Conservation (phyloP, 352 stramenopile species). For the Sclerospora graminicola region DNA sequence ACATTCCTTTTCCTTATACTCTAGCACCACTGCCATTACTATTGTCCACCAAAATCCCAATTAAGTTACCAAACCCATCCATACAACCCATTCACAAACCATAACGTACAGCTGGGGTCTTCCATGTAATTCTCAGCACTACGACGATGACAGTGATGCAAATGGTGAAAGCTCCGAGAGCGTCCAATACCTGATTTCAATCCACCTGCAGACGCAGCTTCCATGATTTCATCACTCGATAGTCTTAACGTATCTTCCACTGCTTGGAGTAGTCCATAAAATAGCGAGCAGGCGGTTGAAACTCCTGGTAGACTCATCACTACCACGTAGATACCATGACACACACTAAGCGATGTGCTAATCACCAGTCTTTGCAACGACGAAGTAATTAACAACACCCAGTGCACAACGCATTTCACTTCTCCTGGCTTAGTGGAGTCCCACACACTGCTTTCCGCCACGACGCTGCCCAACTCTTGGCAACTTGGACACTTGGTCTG, state of each 20-base stretch:
- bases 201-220: slow-evolving; percentile 16
- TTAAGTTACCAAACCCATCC: slow-evolving; percentile 1
- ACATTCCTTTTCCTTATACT: slow-evolving; percentile 81
- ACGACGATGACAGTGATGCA: slow-evolving; percentile 20
- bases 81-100: slow-evolving; percentile 5
- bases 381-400: slow-evolving; percentile 41
- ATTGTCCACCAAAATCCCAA: slow-evolving; percentile 5
- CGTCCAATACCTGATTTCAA: slow-evolving; percentile 8
- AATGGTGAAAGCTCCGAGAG: slow-evolving; percentile 25
- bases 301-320: slow-evolving; percentile 68
- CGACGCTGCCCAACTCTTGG: slow-evolving; percentile 26
- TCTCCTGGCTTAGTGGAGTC: slow-evolving; percentile 42
- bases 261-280: slow-evolving; percentile 56
- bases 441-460: slow-evolving; percentile 54
- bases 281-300: slow-evolving; percentile 52
- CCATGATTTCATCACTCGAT: slow-evolving; percentile 29
- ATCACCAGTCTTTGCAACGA: slow-evolving; percentile 51
- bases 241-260: slow-evolving; percentile 55
- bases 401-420: slow-evolving; percentile 58
- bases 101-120: slow-evolving; percentile 50
- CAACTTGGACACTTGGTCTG: slow-evolving; percentile 19
- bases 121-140: slow-evolving; percentile 45
- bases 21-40: slow-evolving; percentile 80
- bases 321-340: slow-evolving; percentile 60
- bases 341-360: slow-evolving; percentile 38